These are phyloP conservation scores for Aspergillus hancockii DNA, from an alignment of 495 filamentous ascomycete genomes.

Conservation along the genomic window DNA sequence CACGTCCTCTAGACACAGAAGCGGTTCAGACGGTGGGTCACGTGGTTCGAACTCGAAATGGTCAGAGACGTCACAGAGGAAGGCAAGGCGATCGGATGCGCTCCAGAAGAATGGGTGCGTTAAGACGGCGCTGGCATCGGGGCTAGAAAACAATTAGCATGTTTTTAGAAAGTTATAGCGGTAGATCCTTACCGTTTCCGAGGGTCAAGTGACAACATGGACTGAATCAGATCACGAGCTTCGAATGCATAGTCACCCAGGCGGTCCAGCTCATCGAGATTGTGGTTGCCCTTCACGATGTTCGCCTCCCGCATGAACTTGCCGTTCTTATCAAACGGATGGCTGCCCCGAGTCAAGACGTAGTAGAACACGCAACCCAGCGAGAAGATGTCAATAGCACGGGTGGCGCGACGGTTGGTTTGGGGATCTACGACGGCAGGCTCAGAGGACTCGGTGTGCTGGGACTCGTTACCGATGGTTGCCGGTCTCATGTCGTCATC, in stretches of 20 bases:
- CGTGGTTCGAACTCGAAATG: slow-evolving; percentile 90
- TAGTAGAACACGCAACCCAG: slow-evolving; percentile 96
- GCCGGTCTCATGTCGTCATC: slow-evolving; percentile 62
- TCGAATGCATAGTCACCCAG: slow-evolving; percentile 83
- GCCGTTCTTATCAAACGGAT: slow-evolving; percentile 92
- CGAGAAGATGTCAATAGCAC: slow-evolving; percentile 95
- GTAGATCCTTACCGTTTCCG: slow-evolving; percentile 53
- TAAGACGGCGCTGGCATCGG: slow-evolving; percentile 75
- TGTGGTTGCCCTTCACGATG: slow-evolving; percentile 82
- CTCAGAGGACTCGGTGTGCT: slow-evolving; percentile 56
- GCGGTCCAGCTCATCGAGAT: slow-evolving; percentile 66
- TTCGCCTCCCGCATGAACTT: slow-evolving; percentile 95
- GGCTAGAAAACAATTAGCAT: slow-evolving; percentile 36
- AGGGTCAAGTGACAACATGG: slow-evolving; percentile 78
- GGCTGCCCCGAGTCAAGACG: slow-evolving; percentile 84
- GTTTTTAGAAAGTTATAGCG: not conserved
- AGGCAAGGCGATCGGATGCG: slow-evolving; percentile 79
- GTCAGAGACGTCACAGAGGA: slow-evolving; percentile 91
- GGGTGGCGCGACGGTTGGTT: slow-evolving; percentile 80
- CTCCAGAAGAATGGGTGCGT: slow-evolving; percentile 97
- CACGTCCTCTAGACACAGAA: slow-evolving; percentile 63
- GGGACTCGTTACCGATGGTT: slow-evolving; percentile 35
- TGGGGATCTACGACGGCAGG: slow-evolving; percentile 61
- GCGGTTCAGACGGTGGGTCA: slow-evolving; percentile 69
- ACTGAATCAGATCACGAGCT: slow-evolving; percentile 78